Evolutionary conservation across 345 rosid species (phyloP).

Genomic region (Brassica rapa): DNA sequence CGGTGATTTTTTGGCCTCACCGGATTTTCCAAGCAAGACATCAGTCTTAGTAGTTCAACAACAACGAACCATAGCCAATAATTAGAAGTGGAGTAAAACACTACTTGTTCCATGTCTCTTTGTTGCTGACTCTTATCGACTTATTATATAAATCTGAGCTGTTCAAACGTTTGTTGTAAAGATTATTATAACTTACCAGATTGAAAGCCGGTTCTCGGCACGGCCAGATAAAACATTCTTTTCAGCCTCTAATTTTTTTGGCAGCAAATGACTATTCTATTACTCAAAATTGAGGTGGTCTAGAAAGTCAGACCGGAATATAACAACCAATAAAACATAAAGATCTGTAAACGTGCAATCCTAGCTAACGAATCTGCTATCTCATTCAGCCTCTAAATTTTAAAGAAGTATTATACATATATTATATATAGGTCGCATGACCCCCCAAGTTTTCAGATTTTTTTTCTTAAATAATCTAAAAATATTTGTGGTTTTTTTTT

Average conservation of each 20-base stretch:
- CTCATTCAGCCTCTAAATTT: too few species aligned
- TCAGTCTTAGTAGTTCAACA: constrained; percentile 43
- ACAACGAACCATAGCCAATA: constrained; percentile 21
- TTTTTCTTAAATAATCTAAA: background rate
- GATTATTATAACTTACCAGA: background rate
- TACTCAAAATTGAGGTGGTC: too few species aligned
- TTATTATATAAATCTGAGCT: background rate
- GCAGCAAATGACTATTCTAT: too few species aligned
- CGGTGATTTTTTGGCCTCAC: constrained; percentile 60
- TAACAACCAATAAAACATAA: too few species aligned
- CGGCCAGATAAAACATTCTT: background rate
- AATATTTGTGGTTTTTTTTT: background rate
- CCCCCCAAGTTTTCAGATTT: background rate
- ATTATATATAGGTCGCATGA: background rate
- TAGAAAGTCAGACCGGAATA: too few species aligned
- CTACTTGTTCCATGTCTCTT: constrained; percentile 4
- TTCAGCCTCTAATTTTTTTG: background rate
- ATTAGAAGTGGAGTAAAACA: constrained; percentile 10
- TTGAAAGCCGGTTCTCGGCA: background rate
- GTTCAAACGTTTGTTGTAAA: background rate
- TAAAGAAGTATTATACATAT: background rate
- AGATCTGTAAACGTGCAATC: too few species aligned
- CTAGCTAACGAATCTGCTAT: too few species aligned
- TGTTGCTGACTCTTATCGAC: constrained; percentile 5
- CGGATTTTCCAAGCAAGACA: constrained; percentile 44